A percentile compares a stretch with the other conserved stretches of the same genome.
These are phyloP conservation scores for Asterochloris erici DNA, from an alignment of 139 green algal genomes.

Conservation along the genomic window DNA sequence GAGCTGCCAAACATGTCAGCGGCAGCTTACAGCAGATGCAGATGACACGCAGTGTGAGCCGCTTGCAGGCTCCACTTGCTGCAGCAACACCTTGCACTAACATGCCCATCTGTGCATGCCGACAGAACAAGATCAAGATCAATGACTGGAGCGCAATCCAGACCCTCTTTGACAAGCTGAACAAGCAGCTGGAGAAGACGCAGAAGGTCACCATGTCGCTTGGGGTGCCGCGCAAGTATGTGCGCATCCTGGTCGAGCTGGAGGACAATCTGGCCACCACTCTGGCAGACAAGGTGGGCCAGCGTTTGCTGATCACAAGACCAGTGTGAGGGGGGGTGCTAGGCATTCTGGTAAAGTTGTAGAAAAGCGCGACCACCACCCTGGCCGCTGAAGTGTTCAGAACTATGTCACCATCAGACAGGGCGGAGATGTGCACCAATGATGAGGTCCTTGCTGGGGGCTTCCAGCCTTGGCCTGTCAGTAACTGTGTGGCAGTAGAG, in stretches of 20 bases:
- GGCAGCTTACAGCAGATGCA: too few relatives aligned
- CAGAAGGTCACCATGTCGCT: conserved; percentile 45
- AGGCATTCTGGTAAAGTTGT: neutral
- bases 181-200: conserved; percentile 95
- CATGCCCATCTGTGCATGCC: neutral
- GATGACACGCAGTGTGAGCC: too few relatives aligned
- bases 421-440: too few relatives aligned
- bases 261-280: conserved; percentile 88
- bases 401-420: too few relatives aligned
- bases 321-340: neutral
- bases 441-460: too few relatives aligned
- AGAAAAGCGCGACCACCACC: too few relatives aligned
- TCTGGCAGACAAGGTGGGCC: conserved; percentile 61
- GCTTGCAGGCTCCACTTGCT: too few relatives aligned
- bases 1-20: too few relatives aligned
- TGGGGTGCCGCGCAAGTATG: conserved; percentile 72
- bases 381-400: too few relatives aligned
- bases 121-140: conserved; percentile 97
- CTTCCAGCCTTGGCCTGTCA: too few relatives aligned
- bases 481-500: neutral
- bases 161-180: conserved; percentile 94
- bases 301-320: conserved; percentile 2
- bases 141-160: conserved; percentile 96
- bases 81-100: neutral
- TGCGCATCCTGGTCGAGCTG: conserved; percentile 86